Conservation (phyloP, 2,329 filamentous ascomycete genomes). For the Dryadomyces quercus-mongolicae region DNA sequence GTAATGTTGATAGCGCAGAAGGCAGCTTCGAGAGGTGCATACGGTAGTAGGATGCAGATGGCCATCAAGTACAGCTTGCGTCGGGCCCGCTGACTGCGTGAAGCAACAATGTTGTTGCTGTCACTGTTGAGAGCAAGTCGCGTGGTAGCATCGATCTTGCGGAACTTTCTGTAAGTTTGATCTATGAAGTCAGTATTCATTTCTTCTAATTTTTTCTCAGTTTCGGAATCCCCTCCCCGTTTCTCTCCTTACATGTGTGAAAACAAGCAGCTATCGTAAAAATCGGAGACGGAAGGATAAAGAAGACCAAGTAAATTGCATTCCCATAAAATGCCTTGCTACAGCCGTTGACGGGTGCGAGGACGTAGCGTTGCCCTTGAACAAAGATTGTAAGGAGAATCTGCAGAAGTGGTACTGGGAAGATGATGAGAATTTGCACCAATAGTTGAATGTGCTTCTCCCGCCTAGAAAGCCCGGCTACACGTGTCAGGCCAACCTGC, state of each 20-base stretch:
- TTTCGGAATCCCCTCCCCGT: not conserved
- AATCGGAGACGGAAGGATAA: slow-evolving; percentile 30
- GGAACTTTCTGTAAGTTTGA: slow-evolving; percentile 35
- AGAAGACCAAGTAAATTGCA: slow-evolving; percentile 38
- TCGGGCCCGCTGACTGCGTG: slow-evolving; percentile 33
- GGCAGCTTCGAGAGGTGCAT: slow-evolving; percentile 33
- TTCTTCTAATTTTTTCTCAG: not conserved
- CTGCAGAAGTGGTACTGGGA: slow-evolving; percentile 39
- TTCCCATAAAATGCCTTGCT: slow-evolving; percentile 27
- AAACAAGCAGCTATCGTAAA: slow-evolving; percentile 30
- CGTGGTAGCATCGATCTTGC: slow-evolving; percentile 29
- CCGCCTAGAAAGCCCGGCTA: slow-evolving; percentile 22
- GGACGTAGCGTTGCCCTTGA: slow-evolving; percentile 32
- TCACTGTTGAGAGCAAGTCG: slow-evolving; percentile 21
- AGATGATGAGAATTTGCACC: slow-evolving; percentile 40
- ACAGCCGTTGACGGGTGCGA: slow-evolving; percentile 40
- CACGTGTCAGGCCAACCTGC: slow-evolving; percentile 34
- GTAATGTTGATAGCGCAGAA: slow-evolving; percentile 29
- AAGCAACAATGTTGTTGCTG: slow-evolving; percentile 25
- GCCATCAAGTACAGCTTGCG: slow-evolving; percentile 45
- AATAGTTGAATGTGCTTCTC: slow-evolving; percentile 31
- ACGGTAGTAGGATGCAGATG: slow-evolving; percentile 36
- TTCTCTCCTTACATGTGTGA: slow-evolving; percentile 23
- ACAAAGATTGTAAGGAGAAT: slow-evolving; percentile 34
- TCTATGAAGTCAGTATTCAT: slow-evolving; percentile 18